Base-by-base conservation (phyloP, 257 asterid species). In the Linderniella brevidens region DNA sequence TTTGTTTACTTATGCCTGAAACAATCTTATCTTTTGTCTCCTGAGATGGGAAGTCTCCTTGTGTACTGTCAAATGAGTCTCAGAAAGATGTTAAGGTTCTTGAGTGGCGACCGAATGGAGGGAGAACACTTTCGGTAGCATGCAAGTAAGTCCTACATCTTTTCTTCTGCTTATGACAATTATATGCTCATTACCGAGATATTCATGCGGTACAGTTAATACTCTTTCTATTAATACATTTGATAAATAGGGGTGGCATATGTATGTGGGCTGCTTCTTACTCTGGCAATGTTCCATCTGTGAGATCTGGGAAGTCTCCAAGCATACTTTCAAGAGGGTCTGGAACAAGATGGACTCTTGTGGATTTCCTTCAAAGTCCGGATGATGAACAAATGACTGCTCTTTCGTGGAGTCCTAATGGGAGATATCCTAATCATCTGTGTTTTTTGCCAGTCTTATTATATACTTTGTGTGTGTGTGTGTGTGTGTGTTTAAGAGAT, bases 81-180 rank as follows among this genome's bases (percentile, higher is more conserved):
- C 98, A 81, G 54, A 85, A 77, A 54, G 78, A 69, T 63, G 92
- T 90, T 29, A 85, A 64, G 65, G 47, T 74, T 67, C 68, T 90
- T 42, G 92, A 82, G 57, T 90, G 98, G 98, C 72, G 96, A 70
- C 96, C 96, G 25, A 85, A 90, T 66, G 85, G 93, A 46, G 98
- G 96, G 61, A 81, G 65, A 66, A 66, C 83, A 41, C 85, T 84
- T 58, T 76, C 93, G 42, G 92, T 85, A 19, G 94, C 93, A 11
- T 85, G 98, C 98, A 90, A 71, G 97, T 86, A 55, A 64, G 93
- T 72, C 58, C 55, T 54, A 6, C 39, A 43, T 15, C 19, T 43
- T 13, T 43, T 43, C 13, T 39, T 2, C 13, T 10, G 9, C 43
- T 39, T 39, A 13, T 11, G 13, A 10, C 3, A 39, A 39, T 3